These are phyloP conservation scores for Buddleja alternifolia DNA, from an alignment of 257 asterid genomes.

Conservation along the genomic window DNA sequence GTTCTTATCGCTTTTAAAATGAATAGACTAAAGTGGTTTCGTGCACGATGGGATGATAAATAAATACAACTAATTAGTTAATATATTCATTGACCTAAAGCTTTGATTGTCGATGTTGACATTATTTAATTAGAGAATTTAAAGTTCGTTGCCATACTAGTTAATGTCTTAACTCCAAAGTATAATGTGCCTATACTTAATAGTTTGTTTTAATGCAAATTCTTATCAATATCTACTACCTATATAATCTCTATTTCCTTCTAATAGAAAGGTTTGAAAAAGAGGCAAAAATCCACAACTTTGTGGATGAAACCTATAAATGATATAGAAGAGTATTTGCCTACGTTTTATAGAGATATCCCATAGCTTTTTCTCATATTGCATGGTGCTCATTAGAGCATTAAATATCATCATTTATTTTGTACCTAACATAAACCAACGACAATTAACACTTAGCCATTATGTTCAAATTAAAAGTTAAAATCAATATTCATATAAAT, in stretches of 20 bases:
- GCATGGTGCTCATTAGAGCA: constrained; percentile 36
- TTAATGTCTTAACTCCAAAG: too few species aligned
- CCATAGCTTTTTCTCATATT: constrained; percentile 2
- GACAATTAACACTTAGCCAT: constrained; percentile 28
- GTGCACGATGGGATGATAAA: constrained; percentile 26
- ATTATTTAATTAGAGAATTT: constrained; percentile 6
- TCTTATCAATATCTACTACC: not conserved
- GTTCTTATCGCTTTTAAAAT: constrained; percentile 28
- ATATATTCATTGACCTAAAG: not conserved
- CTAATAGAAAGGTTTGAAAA: not conserved
- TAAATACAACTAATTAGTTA: constrained; percentile 18
- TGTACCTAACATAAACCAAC: constrained; percentile 37
- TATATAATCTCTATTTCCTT: not conserved
- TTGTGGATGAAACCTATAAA: constrained; percentile 30
- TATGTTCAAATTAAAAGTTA: not conserved
- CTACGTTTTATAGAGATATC: constrained; percentile 39
- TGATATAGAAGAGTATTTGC: constrained; percentile 43
- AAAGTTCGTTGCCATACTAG: constrained; percentile 18
- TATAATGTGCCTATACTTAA: not conserved
- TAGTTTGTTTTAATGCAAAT: not conserved
- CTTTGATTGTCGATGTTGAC: constrained; percentile 26
- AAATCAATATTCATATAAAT: not conserved
- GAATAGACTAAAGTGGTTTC: constrained; percentile 28
- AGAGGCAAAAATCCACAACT: constrained; percentile 22
- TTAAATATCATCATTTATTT: constrained; percentile 35